Conservation (phyloP, 192 early-diverging fungal genomes). For the Chytriomyces sp. region DNA sequence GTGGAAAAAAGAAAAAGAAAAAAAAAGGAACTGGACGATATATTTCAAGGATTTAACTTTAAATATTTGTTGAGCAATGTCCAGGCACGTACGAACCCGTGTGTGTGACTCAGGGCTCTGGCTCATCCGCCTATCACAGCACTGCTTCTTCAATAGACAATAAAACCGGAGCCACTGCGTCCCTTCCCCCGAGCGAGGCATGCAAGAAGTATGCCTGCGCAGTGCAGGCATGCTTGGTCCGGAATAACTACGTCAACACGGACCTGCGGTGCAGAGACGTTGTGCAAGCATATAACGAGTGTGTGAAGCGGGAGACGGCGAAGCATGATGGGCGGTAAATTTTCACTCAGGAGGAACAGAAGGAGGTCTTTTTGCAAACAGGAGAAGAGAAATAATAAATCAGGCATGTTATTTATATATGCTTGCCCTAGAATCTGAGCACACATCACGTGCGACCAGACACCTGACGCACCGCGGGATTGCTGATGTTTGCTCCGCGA, state of each 20-base stretch:
- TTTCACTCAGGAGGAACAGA: too few species aligned
- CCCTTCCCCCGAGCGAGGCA: neutral
- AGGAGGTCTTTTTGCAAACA: too few species aligned
- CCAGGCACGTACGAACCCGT: too few species aligned
- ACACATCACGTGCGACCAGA: too few species aligned
- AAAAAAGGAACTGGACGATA: neutral
- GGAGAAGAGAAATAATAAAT: neutral
- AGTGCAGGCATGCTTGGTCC: slow-evolving; percentile 19
- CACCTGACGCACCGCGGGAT: too few species aligned
- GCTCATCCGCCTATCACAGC: too few species aligned
- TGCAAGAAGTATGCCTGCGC: slow-evolving; percentile 28
- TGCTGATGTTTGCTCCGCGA: too few species aligned
- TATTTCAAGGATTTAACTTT: too few species aligned
- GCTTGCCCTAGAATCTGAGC: neutral
- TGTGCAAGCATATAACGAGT: neutral
- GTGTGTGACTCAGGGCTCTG: too few species aligned
- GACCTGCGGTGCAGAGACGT: slow-evolving; percentile 10
- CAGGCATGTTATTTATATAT: neutral
- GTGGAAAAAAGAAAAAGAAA: slow-evolving; percentile 20
- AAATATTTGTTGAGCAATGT: too few species aligned
- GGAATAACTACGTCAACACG: slow-evolving; percentile 18
- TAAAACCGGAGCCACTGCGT: neutral
- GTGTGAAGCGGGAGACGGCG: neutral
- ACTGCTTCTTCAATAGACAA: neutral
- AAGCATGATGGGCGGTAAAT: neutral